Percentiles rank a stretch among this genome's conserved stretches.
Evolutionary conservation across 164 flowering plant species (phyloP).

Genomic region (Macadamia tetraphylla): DNA sequence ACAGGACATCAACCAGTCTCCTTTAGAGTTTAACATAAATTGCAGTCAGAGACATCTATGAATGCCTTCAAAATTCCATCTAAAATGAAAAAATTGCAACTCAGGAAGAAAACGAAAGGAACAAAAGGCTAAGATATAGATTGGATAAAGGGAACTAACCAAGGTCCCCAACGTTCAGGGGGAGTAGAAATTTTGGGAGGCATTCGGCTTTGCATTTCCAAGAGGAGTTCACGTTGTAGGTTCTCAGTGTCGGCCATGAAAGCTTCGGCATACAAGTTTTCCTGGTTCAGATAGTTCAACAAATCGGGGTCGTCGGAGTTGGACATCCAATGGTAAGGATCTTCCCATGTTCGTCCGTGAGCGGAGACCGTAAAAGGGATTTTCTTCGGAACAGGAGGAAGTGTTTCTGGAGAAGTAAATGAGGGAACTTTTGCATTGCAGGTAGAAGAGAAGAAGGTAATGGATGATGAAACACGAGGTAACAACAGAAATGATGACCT

Average conservation of each 20-base stretch:
- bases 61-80: no score
- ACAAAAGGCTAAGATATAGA: not conserved
- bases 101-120: not conserved
- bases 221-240: constrained; percentile 40
- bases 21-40: no score
- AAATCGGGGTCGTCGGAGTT: constrained; percentile 70
- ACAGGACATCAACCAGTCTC: no score
- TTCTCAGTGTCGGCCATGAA: constrained; percentile 71
- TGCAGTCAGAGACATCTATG: no score
- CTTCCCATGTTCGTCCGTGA: constrained; percentile 64
- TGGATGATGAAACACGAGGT: constrained; percentile 15
- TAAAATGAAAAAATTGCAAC: not conserved
- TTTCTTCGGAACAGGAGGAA: constrained; percentile 41
- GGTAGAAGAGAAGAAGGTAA: constrained; percentile 32
- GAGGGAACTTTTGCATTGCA: constrained; percentile 28
- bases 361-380: constrained; percentile 56
- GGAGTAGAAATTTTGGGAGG: constrained; percentile 60
- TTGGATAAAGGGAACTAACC: constrained; percentile 37
- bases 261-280: constrained; percentile 64
- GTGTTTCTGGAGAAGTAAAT: constrained; percentile 7
- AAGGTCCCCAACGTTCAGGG: constrained; percentile 85
- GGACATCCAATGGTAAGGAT: constrained; percentile 90
- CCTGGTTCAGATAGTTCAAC: constrained; percentile 40
- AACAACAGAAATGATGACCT: constrained; percentile 8
- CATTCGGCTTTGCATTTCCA: constrained; percentile 66